phyloP scores from a whole-genome alignment of 495 filamentous ascomycete species.

The Xylaria bambusicola region DNA sequence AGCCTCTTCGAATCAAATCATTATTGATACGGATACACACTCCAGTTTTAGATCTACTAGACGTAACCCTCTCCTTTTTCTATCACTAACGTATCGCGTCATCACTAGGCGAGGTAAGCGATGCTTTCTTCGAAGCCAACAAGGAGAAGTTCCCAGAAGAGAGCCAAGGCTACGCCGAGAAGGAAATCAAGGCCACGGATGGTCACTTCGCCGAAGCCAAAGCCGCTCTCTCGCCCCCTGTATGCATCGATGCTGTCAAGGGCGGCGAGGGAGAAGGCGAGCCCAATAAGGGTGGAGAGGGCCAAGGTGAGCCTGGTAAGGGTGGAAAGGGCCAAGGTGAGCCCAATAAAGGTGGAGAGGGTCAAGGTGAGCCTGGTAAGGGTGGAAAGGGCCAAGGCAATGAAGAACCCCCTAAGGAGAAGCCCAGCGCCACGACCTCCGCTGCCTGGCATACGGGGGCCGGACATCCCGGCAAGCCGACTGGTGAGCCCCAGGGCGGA shows the following conservation, averaged over 20 bases:
- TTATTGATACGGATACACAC: no score
- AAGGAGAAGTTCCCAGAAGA: constrained; percentile 15
- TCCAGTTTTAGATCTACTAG: not conserved
- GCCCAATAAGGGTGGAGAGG: no score
- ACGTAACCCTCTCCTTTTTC: not conserved
- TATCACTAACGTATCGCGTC: not conserved
- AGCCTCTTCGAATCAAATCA: not conserved
- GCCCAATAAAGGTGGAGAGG: no score
- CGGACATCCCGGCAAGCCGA: not conserved
- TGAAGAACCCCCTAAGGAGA: no score
- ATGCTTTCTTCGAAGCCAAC: constrained; percentile 8
- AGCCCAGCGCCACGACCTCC: constrained; percentile 1
- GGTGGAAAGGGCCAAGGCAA: no score
- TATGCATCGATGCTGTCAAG: constrained; percentile 8
- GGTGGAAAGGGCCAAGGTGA: no score
- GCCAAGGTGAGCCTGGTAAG: no score
- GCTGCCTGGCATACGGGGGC: not conserved
- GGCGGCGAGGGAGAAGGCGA: not conserved
- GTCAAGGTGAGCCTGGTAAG: no score
- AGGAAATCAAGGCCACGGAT: constrained; percentile 9
- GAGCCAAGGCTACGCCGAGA: not conserved
- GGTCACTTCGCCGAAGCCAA: not conserved
- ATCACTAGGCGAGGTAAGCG: constrained; percentile 7
- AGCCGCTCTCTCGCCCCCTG: constrained; percentile 3
- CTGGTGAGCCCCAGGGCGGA: not conserved